These are phyloP conservation scores for Persicaria maculosa DNA, from an alignment of 148 eudicot genomes.

Conservation along the genomic window DNA sequence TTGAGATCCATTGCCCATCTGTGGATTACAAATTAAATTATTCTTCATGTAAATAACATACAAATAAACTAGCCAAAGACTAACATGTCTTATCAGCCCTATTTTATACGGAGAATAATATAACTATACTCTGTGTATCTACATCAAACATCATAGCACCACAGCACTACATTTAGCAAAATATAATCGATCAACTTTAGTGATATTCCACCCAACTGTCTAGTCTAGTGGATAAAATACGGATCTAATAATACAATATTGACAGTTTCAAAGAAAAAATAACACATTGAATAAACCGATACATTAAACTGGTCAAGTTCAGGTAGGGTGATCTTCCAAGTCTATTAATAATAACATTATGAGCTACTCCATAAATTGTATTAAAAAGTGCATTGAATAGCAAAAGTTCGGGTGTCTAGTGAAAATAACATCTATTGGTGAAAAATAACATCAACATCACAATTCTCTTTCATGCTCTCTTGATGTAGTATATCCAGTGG, in stretches of 20 bases:
- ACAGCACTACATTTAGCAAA: no score
- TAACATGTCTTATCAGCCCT: neutral
- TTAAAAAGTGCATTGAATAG: neutral
- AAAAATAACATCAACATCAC: neutral
- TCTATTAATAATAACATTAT: neutral
- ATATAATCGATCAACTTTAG: no score
- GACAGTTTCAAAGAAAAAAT: neutral
- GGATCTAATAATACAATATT: neutral
- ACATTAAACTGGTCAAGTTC: neutral
- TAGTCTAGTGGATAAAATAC: neutral
- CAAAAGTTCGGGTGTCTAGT: neutral
- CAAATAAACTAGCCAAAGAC: neutral
- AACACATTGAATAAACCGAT: neutral
- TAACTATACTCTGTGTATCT: no score
- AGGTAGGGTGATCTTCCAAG: constrained; percentile 4
- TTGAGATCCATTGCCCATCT: constrained; percentile 45
- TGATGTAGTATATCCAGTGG: neutral
- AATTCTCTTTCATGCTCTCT: neutral
- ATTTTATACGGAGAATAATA: neutral
- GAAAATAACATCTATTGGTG: neutral
- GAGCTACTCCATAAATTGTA: neutral
- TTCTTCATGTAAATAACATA: neutral
- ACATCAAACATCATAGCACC: no score
- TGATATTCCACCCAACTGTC: no score
- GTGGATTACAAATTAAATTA: constrained; percentile 12